These are phyloP conservation scores for Ustilago hordei DNA, from an alignment of 1,284 basidiomycete species.

Conservation along the genomic window DNA sequence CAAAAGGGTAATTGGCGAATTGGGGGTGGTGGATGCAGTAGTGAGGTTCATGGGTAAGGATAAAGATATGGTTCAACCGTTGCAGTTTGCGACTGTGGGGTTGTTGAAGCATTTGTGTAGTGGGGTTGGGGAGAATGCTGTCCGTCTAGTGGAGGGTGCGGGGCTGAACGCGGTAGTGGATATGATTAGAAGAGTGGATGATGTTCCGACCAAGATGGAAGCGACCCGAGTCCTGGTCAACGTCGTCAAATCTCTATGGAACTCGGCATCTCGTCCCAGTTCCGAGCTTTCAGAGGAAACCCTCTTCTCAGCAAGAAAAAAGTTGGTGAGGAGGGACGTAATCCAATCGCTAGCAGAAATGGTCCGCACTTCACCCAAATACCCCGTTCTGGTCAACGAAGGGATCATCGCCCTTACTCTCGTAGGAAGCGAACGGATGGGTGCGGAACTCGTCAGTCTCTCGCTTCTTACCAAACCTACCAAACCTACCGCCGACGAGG, in stretches of 20 bases:
- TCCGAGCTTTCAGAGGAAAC: conserved; percentile 1
- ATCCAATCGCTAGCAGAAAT: conserved; percentile 77
- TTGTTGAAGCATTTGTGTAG: conserved; percentile 88
- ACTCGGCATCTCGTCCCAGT: conserved; percentile 25
- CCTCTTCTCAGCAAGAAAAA: conserved; percentile 11
- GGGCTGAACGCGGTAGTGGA: conserved; percentile 79
- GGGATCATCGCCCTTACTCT: conserved; percentile 85
- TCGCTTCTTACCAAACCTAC: conserved; percentile 43
- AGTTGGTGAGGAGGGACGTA: conserved; percentile 39
- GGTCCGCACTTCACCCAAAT: conserved; percentile 80
- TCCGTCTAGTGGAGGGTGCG: conserved; percentile 74
- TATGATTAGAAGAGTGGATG: conserved; percentile 82
- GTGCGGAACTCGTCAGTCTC: conserved; percentile 73
- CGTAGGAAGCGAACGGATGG: conserved; percentile 76
- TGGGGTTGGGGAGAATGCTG: conserved; percentile 71
- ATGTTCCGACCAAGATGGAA: conserved; percentile 85
- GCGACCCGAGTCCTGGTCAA: conserved; percentile 88
- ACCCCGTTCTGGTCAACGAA: conserved; percentile 88
- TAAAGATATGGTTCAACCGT: conserved; percentile 70
- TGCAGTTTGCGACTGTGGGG: conserved; percentile 88
- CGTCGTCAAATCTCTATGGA: conserved; percentile 72
- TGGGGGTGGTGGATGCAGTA: conserved; percentile 37
- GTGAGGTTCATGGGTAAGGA: conserved; percentile 38
- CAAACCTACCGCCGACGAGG: conserved; percentile 14
- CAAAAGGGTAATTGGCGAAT: conserved; percentile 49